These are phyloP conservation scores for Dothistroma pini DNA, from an alignment of 2,329 filamentous ascomycete species.

Conservation along the genomic window DNA sequence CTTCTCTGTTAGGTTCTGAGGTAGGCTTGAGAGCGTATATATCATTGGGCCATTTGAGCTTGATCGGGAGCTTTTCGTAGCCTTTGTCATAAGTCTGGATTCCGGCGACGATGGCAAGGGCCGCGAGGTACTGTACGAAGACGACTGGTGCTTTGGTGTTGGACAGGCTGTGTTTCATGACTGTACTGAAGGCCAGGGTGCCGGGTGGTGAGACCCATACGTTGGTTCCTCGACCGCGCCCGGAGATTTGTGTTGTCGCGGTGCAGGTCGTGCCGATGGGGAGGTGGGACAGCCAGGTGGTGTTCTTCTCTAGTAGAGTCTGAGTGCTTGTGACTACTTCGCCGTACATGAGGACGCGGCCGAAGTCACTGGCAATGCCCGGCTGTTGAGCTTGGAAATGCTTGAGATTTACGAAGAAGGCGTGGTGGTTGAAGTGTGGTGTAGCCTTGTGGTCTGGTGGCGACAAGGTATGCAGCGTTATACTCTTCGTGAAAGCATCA, in stretches of 20 bases:
- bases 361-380: constrained; percentile 63
- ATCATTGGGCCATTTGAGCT: constrained; percentile 97
- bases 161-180: constrained; percentile 76
- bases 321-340: constrained; percentile 94
- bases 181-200: constrained; percentile 79
- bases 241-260: constrained; percentile 83
- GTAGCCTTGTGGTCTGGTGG: constrained; percentile 70
- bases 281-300: constrained; percentile 67
- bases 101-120: constrained; percentile 79
- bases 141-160: constrained; percentile 75
- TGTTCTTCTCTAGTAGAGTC: constrained; percentile 91
- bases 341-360: constrained; percentile 75
- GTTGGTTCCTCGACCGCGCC: constrained; percentile 82
- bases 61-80: constrained; percentile 73
- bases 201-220: constrained; percentile 93
- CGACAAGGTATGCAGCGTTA: constrained; percentile 66
- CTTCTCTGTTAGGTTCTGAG: constrained; percentile 46
- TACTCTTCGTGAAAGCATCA: constrained; percentile 61
- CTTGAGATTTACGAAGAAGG: constrained; percentile 69
- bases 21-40: constrained; percentile 51
- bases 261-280: constrained; percentile 84
- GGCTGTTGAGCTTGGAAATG: constrained; percentile 55
- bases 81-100: constrained; percentile 73
- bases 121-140: constrained; percentile 90
- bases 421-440: constrained; percentile 78